phyloP scores from a whole-genome alignment of 2,329 filamentous ascomycete genomes.

The Diaporthe humulicola region DNA sequence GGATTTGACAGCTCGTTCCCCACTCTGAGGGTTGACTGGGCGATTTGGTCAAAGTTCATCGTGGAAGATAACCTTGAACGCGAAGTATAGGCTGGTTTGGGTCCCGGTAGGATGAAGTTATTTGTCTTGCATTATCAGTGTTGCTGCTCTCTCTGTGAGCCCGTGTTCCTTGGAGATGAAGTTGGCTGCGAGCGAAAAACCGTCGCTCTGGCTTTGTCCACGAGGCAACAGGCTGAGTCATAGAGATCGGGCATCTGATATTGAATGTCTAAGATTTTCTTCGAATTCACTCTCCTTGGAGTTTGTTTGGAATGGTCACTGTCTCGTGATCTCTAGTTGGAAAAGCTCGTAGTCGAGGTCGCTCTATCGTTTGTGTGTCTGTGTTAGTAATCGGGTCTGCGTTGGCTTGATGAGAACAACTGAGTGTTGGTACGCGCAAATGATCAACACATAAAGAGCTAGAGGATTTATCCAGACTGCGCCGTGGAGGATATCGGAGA shows the following conservation, averaged over 20 bases:
- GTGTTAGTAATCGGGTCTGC: not conserved
- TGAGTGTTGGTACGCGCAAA: too few relatives aligned
- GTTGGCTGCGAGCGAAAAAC: not conserved
- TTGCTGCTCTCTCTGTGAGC: not conserved
- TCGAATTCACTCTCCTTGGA: too few relatives aligned
- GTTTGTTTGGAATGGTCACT: too few relatives aligned
- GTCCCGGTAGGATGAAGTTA: not conserved
- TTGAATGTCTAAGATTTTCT: not conserved
- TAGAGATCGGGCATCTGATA: not conserved
- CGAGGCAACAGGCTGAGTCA: not conserved
- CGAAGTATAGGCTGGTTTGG: too few relatives aligned
- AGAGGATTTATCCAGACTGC: too few relatives aligned
- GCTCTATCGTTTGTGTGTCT: not conserved
- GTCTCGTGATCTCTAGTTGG: not conserved
- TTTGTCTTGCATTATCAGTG: not conserved
- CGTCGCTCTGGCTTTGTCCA: not conserved
- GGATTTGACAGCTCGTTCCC: not conserved
- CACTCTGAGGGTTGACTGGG: not conserved
- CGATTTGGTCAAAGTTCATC: too few relatives aligned
- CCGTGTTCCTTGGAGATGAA: not conserved
- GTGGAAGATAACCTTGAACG: not conserved
- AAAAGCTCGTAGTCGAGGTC: not conserved
- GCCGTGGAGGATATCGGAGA: too few relatives aligned
- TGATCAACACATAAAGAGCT: not conserved
- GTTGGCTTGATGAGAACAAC: not conserved